Evolutionary conservation across 129 eudicot species (phyloP).

Genomic region (Pseudognaphalium luteoalbum): DNA sequence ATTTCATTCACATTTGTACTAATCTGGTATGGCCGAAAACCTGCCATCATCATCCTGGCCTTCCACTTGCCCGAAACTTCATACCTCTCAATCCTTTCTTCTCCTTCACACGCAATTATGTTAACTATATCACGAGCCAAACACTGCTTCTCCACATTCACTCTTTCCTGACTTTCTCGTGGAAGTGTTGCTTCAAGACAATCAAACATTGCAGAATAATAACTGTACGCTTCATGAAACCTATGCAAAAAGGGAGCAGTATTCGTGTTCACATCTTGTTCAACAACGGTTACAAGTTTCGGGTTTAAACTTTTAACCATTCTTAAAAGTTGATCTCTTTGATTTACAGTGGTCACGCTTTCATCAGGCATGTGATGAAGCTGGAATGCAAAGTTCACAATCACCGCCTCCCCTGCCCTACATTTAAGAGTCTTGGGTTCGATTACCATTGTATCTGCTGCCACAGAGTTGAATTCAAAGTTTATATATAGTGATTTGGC

Average conservation of each 20-base stretch:
- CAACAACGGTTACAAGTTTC: constrained; percentile 82
- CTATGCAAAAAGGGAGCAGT: constrained; percentile 81
- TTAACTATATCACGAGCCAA: constrained; percentile 91
- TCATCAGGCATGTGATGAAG: constrained; percentile 99
- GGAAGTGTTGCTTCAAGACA: constrained; percentile 85
- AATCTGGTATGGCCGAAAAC: constrained; percentile 54
- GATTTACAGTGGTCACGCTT: constrained; percentile 80
- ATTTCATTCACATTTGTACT: constrained; percentile 43
- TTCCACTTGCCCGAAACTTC: constrained; percentile 98
- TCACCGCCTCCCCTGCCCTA: constrained; percentile 62
- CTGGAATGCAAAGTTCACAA: constrained; percentile 93
- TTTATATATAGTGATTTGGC: constrained; percentile 56
- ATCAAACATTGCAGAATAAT: constrained; percentile 81
- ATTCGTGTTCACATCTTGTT: constrained; percentile 93
- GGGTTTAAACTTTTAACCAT: constrained; percentile 88
- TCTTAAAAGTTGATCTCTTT: constrained; percentile 79
- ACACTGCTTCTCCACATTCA: constrained; percentile 91
- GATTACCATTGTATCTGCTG: constrained; percentile 52
- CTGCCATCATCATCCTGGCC: constrained; percentile 98
- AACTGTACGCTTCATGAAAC: constrained; percentile 78
- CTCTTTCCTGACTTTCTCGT: constrained; percentile 72
- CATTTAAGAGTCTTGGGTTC: constrained; percentile 54
- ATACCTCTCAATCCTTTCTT: constrained; percentile 87
- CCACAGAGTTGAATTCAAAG: constrained; percentile 70
- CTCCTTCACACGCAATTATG: constrained; percentile 95